phyloP scores from a whole-genome alignment of 768 basidiomycete genomes.

The Lentinula sp. region DNA sequence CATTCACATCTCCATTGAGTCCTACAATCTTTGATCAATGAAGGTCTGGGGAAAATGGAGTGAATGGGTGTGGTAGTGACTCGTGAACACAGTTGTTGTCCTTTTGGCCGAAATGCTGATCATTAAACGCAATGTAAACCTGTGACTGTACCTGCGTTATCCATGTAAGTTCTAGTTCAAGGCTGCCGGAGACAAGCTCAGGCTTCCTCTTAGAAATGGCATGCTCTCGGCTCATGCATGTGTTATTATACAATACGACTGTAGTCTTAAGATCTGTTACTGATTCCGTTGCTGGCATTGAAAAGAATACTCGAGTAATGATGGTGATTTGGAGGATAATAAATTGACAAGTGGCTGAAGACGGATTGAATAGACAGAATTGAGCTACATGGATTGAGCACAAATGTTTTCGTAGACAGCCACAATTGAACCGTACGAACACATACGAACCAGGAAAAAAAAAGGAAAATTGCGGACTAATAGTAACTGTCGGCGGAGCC shows the following conservation, averaged over 20 bases:
- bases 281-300: background rate
- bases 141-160: background rate
- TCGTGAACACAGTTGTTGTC: background rate
- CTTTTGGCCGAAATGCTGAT: background rate
- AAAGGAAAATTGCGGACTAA: background rate
- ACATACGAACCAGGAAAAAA: background rate
- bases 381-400: background rate
- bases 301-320: background rate
- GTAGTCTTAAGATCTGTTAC: background rate
- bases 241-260: background rate
- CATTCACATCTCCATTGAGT: background rate
- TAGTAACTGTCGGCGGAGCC: background rate
- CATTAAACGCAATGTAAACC: background rate
- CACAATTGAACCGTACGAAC: too few species aligned
- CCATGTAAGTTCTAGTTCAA: background rate
- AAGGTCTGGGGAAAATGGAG: background rate
- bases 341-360: background rate
- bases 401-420: too few species aligned
- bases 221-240: background rate
- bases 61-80: background rate
- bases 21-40: background rate
- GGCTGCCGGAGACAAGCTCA: background rate
- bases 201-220: background rate
- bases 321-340: background rate
- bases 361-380: background rate